Conservation (phyloP, 202 grass and related monocot genomes). For the Zoysia matrella region DNA sequence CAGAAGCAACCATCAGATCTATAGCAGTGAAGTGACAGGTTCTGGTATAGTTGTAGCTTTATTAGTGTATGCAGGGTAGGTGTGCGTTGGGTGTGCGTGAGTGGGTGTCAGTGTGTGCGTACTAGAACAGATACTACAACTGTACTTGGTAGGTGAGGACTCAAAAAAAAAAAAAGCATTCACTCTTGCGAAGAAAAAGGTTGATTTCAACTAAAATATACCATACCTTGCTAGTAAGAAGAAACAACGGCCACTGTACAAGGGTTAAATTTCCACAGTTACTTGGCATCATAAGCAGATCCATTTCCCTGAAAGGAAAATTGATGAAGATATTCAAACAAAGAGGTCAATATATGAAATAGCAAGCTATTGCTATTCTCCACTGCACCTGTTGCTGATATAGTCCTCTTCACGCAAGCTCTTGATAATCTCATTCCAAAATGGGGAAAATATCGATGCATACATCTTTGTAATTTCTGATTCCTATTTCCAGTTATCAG, state of each 20-base stretch:
- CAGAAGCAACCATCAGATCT: slow-evolving; percentile 40
- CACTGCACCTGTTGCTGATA: slow-evolving; percentile 72
- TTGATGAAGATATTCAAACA: slow-evolving; percentile 14
- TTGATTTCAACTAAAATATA: slow-evolving; percentile 48
- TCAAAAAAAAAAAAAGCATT: not conserved
- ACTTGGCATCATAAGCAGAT: slow-evolving; percentile 98
- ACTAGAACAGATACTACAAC: too few species aligned
- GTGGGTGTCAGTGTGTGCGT: too few species aligned
- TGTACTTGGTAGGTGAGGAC: too few species aligned
- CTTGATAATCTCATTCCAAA: slow-evolving; percentile 99
- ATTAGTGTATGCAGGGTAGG: too few species aligned
- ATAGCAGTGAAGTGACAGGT: slow-evolving; percentile 27
- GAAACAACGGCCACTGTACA: slow-evolving; percentile 97
- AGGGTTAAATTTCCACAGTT: slow-evolving; percentile 80
- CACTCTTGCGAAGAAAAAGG: slow-evolving; percentile 12
- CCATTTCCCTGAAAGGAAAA: slow-evolving; percentile 85
- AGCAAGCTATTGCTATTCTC: slow-evolving; percentile 14
- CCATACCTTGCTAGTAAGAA: slow-evolving; percentile 96
- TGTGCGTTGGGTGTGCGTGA: too few species aligned
- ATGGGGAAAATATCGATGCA: slow-evolving; percentile 89
- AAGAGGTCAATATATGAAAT: slow-evolving; percentile 13
- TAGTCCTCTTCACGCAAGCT: slow-evolving; percentile 98
- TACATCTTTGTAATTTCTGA: slow-evolving; percentile 64
- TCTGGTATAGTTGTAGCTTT: not conserved
- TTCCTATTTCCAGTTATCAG: slow-evolving; percentile 52